These are phyloP conservation scores for Gymnopilus dilepis DNA, from an alignment of 768 basidiomycete species.

Conservation along the genomic window DNA sequence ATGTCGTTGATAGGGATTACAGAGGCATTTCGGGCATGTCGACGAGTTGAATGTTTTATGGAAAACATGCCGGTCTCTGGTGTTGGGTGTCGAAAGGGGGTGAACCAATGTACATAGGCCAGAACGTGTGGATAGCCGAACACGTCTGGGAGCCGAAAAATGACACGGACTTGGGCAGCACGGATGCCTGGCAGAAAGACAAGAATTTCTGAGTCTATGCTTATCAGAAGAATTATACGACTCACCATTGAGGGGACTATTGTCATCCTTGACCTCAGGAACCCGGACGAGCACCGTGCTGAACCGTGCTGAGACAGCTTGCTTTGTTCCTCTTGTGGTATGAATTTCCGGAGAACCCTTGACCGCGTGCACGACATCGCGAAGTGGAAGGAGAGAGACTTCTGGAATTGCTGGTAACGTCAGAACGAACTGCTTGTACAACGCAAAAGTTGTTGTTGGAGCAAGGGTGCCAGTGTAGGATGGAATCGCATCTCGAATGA, in stretches of 20 bases:
- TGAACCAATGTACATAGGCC: too few species aligned
- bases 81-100: too few species aligned
- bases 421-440: slow-evolving; percentile 27
- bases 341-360: neutral
- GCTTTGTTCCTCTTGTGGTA: slow-evolving; percentile 21
- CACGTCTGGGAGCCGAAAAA: slow-evolving; percentile 29
- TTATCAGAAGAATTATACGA: neutral
- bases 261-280: neutral
- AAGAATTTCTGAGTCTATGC: neutral
- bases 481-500: neutral
- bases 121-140: too few species aligned
- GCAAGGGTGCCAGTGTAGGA: neutral
- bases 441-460: slow-evolving; percentile 15
- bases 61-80: too few species aligned
- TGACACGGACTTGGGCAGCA: slow-evolving; percentile 31
- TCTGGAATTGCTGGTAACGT: slow-evolving; percentile 24
- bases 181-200: slow-evolving; percentile 20
- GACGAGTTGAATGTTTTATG: too few species aligned
- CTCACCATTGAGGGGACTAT: neutral
- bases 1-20: too few species aligned
- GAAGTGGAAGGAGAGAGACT: neutral
- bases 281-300: slow-evolving; percentile 28
- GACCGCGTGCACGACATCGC: slow-evolving; percentile 24
- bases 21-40: too few species aligned
- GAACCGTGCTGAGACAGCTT: slow-evolving; percentile 20